Percentiles rank a stretch among this genome's conserved stretches.
These are phyloP conservation scores for Pseudogymnoascus sp. DNA, from an alignment of 2,329 filamentous ascomycete species.

Conservation along the genomic window DNA sequence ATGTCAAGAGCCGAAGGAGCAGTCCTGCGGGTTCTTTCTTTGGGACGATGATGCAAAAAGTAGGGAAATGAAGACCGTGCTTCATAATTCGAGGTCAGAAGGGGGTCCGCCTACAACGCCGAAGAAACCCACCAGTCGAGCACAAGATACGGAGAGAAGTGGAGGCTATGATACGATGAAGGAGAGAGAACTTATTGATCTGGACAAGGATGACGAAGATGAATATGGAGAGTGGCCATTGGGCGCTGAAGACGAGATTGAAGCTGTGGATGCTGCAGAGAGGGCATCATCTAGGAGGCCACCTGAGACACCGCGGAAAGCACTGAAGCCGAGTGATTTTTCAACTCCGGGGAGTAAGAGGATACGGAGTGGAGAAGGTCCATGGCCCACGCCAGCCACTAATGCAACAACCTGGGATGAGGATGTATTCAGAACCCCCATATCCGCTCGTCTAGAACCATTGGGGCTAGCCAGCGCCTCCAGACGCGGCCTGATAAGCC, in stretches of 20 bases:
- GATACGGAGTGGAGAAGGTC: conserved; percentile 19
- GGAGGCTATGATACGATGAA: background rate
- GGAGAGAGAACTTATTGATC: conserved; percentile 4
- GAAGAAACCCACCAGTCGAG: conserved; percentile 12
- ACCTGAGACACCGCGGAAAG: conserved; percentile 25
- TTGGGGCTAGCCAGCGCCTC: background rate
- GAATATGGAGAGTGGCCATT: conserved; percentile 25
- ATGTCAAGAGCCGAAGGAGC: conserved; percentile 40
- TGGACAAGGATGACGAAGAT: conserved; percentile 19
- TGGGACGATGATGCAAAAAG: conserved; percentile 47
- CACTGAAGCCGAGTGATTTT: conserved; percentile 15
- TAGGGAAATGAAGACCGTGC: conserved; percentile 39
- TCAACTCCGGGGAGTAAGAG: conserved; percentile 25
- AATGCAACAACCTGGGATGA: conserved; percentile 13
- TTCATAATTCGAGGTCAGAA: conserved; percentile 41
- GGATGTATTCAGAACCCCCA: conserved; percentile 21
- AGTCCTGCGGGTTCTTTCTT: conserved; percentile 49
- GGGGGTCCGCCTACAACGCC: background rate
- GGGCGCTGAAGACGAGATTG: conserved; percentile 19
- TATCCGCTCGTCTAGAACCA: conserved; percentile 10
- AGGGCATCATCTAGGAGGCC: background rate
- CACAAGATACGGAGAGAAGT: background rate
- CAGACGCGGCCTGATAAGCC: conserved; percentile 15
- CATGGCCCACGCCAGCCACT: conserved; percentile 24
- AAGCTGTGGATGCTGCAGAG: conserved; percentile 15